Conservation (phyloP, 1,139 yeast genomes). For the Magnusiomyces suaveolens region DNA sequence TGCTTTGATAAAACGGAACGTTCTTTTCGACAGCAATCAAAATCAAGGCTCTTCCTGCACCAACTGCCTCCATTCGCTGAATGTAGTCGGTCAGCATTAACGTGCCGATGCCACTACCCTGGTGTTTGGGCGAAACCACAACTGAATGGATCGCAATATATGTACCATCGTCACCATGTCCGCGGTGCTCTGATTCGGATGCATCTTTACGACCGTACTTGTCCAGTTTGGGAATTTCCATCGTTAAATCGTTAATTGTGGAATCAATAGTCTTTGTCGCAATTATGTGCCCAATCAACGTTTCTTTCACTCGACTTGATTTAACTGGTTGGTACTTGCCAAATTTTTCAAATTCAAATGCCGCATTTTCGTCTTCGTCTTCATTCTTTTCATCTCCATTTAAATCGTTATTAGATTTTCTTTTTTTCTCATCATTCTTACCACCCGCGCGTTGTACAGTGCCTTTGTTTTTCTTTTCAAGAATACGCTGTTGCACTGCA, state of each 20-base stretch:
- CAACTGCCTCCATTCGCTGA: conserved; percentile 81
- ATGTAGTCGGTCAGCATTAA: conserved; percentile 78
- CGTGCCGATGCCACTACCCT: conserved; percentile 74
- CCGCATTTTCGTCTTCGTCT: conserved; percentile 20
- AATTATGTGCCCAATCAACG: conserved; percentile 70
- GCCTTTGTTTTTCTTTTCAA: neutral
- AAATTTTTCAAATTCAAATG: too few relatives aligned
- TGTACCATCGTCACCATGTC: conserved; percentile 69
- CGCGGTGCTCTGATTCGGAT: conserved; percentile 36
- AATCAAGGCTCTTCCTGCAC: conserved; percentile 62
- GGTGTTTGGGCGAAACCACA: conserved; percentile 69
- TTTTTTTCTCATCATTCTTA: neutral
- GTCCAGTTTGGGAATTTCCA: conserved; percentile 47
- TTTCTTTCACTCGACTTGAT: conserved; percentile 40
- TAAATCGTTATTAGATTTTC: conserved; percentile 19
- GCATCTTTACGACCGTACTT: conserved; percentile 23
- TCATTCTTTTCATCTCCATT: conserved; percentile 22
- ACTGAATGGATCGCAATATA: conserved; percentile 76
- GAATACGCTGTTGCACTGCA: too few relatives aligned
- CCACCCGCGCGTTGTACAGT: neutral
- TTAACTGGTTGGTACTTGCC: conserved; percentile 36
- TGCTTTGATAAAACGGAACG: conserved; percentile 65
- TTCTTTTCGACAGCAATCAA: conserved; percentile 63
- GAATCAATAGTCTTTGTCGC: conserved; percentile 54
- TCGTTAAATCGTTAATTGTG: conserved; percentile 51